Base-by-base conservation (phyloP, 83 land plant species). In the Isoetes engelmannii region DNA sequence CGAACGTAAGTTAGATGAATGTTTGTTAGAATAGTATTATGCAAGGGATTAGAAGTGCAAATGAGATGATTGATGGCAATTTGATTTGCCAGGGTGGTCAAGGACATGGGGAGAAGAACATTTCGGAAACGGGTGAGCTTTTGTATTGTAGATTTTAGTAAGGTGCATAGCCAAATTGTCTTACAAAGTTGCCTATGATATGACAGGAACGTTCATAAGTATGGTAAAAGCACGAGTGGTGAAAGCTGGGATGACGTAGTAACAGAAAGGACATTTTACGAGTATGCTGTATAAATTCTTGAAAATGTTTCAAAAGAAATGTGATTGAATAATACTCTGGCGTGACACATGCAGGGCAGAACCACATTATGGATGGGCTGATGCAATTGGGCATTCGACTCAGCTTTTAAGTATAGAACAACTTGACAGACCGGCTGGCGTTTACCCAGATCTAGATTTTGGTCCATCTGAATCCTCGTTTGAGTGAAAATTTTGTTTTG, bases 21-120 rank as follows among this genome's bases (percentile, higher is more conserved):
- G 13, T 63, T 64, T 65, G 47, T 7, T 47, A 47, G 37, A 8
- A 37, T 18, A 63, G 4, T 18, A 44, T n/a, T 5, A 44, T 28
- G 37, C 37, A 28, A 28, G 37, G 37, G 37, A 28, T 28, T 28
- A 28, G 37, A 28, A 28, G 37, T 28, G 37, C 37, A 28, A 28
- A 28, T 28, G 37, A 42, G 47, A 42, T 45, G 1, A 42, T 54
- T 66, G 21, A 72, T 7, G 7, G 5, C 4, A 6, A 46, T 21
- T 50, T 42, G 45, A 15, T 44, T 50, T 69, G 58, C 4, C 74
- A 92, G 97, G 97, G 43, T 92, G 97, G 97, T 89, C 97, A 65
- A 83, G 95, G 57, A 89, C 97, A 48, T 92, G 97, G 97, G 97
- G 97, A 44, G 97, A 92, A 72, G 97, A 92, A 75, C 97, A 92